These are phyloP conservation scores for Sugiyamaella japonica DNA, from an alignment of 1,139 yeast genomes.

Conservation along the genomic window DNA sequence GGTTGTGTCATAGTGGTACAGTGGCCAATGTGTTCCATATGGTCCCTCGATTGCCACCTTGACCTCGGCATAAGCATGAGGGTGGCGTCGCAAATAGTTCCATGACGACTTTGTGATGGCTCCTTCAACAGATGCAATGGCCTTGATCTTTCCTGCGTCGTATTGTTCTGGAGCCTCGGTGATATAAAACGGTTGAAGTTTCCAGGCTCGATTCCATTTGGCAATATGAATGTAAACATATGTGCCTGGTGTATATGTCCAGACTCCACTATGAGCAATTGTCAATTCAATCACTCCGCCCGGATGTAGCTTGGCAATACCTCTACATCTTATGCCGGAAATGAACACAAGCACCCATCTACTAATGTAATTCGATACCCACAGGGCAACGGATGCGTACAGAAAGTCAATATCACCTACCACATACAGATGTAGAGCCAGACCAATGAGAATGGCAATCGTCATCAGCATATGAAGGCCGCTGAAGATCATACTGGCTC, in stretches of 20 bases:
- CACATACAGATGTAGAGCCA: slow-evolving; percentile 15
- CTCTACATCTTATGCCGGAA: slow-evolving; percentile 41
- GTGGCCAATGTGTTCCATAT: slow-evolving; percentile 52
- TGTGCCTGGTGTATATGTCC: slow-evolving; percentile 55
- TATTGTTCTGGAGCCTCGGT: slow-evolving; percentile 32
- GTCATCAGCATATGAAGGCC: slow-evolving; percentile 3
- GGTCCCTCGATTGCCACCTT: slow-evolving; percentile 53
- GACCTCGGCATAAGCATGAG: slow-evolving; percentile 20
- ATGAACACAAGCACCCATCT: slow-evolving; percentile 42
- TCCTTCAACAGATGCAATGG: slow-evolving; percentile 14
- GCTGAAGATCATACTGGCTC: neutral
- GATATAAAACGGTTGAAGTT: slow-evolving; percentile 69
- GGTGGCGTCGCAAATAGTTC: slow-evolving; percentile 21
- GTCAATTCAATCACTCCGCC: slow-evolving; percentile 36
- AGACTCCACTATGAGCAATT: slow-evolving; percentile 33
- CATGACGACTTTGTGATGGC: slow-evolving; percentile 15
- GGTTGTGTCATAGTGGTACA: slow-evolving; percentile 49
- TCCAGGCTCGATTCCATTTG: slow-evolving; percentile 45
- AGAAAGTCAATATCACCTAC: slow-evolving; percentile 44
- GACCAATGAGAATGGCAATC: slow-evolving; percentile 2
- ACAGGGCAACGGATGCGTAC: slow-evolving; percentile 41
- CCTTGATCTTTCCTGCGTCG: slow-evolving; percentile 15
- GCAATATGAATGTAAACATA: slow-evolving; percentile 60
- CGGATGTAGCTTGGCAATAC: slow-evolving; percentile 33
- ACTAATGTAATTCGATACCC: slow-evolving; percentile 46